These are phyloP conservation scores for Boletus semigastroideus DNA, from an alignment of 1,284 basidiomycete genomes.

Conservation along the genomic window DNA sequence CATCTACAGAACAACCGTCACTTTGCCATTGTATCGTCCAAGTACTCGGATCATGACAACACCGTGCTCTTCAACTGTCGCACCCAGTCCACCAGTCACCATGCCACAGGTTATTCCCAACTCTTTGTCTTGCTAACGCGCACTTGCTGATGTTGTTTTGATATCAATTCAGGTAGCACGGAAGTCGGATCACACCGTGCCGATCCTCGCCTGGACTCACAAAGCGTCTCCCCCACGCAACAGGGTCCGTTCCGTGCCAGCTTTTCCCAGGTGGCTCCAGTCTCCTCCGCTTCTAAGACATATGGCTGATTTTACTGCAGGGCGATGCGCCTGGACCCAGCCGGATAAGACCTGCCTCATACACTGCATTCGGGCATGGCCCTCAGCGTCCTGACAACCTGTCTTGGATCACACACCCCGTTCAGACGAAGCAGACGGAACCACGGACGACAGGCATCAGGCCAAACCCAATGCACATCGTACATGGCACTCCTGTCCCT, in stretches of 20 bases:
- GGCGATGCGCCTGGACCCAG: constrained; percentile 6
- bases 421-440: not conserved
- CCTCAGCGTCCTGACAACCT: not conserved
- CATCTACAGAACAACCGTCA: constrained; percentile 5
- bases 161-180: constrained; percentile 1
- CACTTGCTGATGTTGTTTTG: constrained; percentile 1
- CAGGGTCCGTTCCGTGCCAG: not conserved
- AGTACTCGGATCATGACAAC: constrained; percentile 3
- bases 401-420: not conserved
- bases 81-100: not conserved
- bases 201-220: not conserved
- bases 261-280: constrained; percentile 10
- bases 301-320: constrained; percentile 16
- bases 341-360: not conserved
- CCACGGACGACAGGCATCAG: not conserved
- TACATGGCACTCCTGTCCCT: not conserved
- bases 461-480: not conserved
- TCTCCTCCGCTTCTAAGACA: not conserved
- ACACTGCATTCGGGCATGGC: not conserved
- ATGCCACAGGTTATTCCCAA: constrained; percentile 11
- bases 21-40: constrained; percentile 10
- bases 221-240: not conserved
- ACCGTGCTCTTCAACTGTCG: constrained; percentile 13
- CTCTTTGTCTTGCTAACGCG: not conserved
- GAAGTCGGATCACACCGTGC: not conserved